Conservation (phyloP, 192 early-diverging fungal species). For the Rhizophagus prolifer region DNA sequence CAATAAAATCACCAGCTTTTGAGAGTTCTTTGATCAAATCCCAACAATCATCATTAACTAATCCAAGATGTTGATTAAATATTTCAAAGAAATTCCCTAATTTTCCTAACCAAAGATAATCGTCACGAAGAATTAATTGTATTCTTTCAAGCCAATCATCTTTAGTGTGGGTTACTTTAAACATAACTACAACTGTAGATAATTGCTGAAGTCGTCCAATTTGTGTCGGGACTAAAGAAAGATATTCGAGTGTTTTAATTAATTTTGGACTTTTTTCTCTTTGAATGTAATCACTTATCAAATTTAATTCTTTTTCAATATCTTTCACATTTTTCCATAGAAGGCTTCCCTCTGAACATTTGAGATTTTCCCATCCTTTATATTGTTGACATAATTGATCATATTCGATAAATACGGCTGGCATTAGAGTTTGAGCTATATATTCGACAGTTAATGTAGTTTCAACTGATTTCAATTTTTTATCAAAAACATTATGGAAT, state of each 20-base stretch:
- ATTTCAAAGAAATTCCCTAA: background rate
- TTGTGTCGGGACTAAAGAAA: background rate
- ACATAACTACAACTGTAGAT: background rate
- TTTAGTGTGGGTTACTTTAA: background rate
- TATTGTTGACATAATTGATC: background rate
- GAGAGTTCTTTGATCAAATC: conserved; percentile 16
- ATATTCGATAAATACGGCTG: background rate
- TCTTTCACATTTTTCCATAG: conserved; percentile 16
- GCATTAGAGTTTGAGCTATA: background rate
- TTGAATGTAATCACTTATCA: background rate
- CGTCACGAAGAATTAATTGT: background rate
- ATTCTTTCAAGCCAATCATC: background rate
- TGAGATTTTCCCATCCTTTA: conserved; percentile 4
- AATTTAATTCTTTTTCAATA: background rate
- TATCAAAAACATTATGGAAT: background rate
- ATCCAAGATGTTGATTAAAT: background rate
- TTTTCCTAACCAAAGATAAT: background rate
- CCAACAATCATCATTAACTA: conserved; percentile 5
- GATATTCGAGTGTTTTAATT: background rate
- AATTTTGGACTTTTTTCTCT: background rate
- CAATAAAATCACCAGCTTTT: conserved; percentile 4
- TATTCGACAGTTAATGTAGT: background rate
- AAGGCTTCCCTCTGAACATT: background rate
- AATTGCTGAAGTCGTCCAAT: background rate
- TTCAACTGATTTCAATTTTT: background rate